These are phyloP conservation scores for Globisporangium mamillatum DNA, from an alignment of 352 stramenopile genomes.

Conservation along the genomic window DNA sequence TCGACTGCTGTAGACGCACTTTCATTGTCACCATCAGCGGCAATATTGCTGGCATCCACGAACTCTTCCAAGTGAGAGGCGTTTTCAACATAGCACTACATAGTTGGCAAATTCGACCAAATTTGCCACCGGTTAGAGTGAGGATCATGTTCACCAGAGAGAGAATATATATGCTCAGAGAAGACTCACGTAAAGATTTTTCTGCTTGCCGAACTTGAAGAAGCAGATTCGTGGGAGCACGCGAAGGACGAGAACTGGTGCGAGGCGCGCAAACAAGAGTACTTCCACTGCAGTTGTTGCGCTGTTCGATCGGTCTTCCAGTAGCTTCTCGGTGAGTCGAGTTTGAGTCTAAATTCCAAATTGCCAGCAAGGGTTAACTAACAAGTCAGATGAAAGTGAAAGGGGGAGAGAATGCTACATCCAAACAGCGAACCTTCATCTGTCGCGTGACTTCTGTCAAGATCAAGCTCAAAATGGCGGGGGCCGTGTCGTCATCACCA, in stretches of 20 bases:
- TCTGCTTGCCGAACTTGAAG: neutral
- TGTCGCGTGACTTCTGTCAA: constrained; percentile 23
- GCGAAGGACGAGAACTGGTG: constrained; percentile 59
- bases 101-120: neutral
- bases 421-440: constrained; percentile 33
- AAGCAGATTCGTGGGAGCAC: constrained; percentile 41
- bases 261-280: constrained; percentile 59
- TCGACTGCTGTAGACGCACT: neutral
- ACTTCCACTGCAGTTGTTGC: constrained; percentile 29
- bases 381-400: neutral
- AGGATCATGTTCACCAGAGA: too few species aligned
- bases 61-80: constrained; percentile 31
- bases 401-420: neutral
- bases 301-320: constrained; percentile 32
- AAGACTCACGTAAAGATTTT: constrained; percentile 24
- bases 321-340: constrained; percentile 39
- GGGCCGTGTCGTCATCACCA: neutral
- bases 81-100: constrained; percentile 27
- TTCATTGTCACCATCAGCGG: neutral
- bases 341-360: constrained; percentile 29
- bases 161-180: neutral
- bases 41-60: constrained; percentile 9
- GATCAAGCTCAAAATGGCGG: constrained; percentile 19
- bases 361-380: neutral
- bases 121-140: too few species aligned